Evolutionary conservation across 2,329 filamentous ascomycete genomes (phyloP).

Genomic region (Allantophomopsis cytisporea): DNA sequence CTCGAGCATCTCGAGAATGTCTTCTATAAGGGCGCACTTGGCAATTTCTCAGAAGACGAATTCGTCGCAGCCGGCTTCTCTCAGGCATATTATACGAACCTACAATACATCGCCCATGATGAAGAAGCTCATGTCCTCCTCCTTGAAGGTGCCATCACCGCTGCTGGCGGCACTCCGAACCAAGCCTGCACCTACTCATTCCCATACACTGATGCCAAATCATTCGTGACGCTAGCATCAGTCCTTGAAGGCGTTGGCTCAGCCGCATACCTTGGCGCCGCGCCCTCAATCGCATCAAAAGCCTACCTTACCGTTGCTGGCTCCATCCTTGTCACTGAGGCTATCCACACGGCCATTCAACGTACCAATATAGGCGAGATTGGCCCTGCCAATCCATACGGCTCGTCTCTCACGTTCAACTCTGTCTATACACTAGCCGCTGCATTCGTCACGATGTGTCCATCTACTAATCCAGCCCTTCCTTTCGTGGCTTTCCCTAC

Average conservation of each 20-base stretch:
- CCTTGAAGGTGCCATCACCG: slow-evolving; percentile 29
- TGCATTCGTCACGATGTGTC: slow-evolving; percentile 44
- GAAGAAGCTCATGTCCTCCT: slow-evolving; percentile 44
- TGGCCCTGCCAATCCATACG: slow-evolving; percentile 45
- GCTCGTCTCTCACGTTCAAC: slow-evolving; percentile 42
- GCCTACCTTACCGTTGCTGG: slow-evolving; percentile 47
- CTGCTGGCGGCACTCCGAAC: slow-evolving; percentile 37
- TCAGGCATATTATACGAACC: slow-evolving; percentile 38
- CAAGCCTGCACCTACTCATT: slow-evolving; percentile 42
- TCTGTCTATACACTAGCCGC: slow-evolving; percentile 50
- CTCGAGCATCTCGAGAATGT: slow-evolving; percentile 46
- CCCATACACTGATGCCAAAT: slow-evolving; percentile 28
- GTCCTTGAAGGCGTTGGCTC: slow-evolving; percentile 44
- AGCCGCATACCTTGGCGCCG: slow-evolving; percentile 48
- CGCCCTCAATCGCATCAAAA: slow-evolving; percentile 40
- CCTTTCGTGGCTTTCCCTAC: slow-evolving; percentile 47
- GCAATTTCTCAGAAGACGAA: slow-evolving; percentile 36
- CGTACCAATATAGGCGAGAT: slow-evolving; percentile 32
- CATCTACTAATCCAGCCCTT: slow-evolving; percentile 35
- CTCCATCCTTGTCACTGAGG: slow-evolving; percentile 51
- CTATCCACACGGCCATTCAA: slow-evolving; percentile 49
- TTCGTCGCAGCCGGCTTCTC: slow-evolving; percentile 38
- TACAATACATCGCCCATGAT: slow-evolving; percentile 41
- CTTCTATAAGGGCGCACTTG: slow-evolving; percentile 49
- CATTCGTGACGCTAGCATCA: slow-evolving; percentile 37